Conservation (phyloP, 139 green algal species). For the Coelastrella sp. region DNA sequence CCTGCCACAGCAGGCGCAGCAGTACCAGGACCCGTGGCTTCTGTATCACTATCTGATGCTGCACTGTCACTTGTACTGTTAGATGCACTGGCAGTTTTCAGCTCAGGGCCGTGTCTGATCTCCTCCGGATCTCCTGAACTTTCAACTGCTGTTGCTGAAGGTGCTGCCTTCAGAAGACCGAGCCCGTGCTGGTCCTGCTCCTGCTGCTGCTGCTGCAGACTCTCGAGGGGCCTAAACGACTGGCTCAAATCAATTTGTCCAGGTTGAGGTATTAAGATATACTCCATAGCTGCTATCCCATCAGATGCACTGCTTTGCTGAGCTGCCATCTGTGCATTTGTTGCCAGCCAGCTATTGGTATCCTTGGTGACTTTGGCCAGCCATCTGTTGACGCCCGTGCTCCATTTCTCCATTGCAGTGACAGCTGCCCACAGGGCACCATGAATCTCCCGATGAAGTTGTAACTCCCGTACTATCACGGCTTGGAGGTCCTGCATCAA, state of each 20-base stretch:
- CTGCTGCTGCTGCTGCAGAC: conserved; percentile 1
- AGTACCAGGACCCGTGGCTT: background rate
- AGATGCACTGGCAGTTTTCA: background rate
- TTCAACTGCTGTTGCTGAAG: background rate
- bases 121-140: background rate
- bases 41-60: background rate
- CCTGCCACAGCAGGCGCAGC: background rate
- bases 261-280: background rate
- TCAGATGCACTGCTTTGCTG: background rate
- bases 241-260: background rate
- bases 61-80: too few species aligned
- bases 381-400: background rate
- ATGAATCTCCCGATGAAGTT: conserved; percentile 44
- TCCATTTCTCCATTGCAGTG: conserved; percentile 39
- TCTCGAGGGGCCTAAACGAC: too few species aligned
- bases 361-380: conserved; percentile 13
- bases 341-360: conserved; percentile 21
- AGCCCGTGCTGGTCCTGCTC: conserved; percentile 27
- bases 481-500: conserved; percentile 28
- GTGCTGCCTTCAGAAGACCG: background rate
- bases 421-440: conserved; percentile 23
- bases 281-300: too few species aligned
- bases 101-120: background rate
- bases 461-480: background rate
- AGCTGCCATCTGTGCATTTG: background rate